A percentile compares a stretch with the other conserved stretches of the same genome.
Conservation (phyloP, 2,329 filamentous ascomycete species). For the Teratosphaeriaceae sp. region DNA sequence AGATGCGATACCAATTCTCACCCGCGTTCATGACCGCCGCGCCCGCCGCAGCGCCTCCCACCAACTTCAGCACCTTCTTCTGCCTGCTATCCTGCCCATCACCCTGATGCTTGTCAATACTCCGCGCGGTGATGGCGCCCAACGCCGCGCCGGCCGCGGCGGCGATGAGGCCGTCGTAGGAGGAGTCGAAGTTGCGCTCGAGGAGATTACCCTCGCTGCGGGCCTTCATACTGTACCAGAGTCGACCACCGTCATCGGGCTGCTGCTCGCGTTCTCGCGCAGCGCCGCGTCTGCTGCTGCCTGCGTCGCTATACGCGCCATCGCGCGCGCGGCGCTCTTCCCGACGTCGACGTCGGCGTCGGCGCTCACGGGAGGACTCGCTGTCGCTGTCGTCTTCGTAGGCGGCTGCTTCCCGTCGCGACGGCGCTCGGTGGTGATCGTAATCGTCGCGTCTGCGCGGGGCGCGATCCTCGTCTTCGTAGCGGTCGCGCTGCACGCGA, state of each 20-base stretch:
- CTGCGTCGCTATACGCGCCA: neutral
- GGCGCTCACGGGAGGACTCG: slow-evolving; percentile 5
- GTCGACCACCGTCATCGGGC: slow-evolving; percentile 6
- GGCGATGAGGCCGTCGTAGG: slow-evolving; percentile 19
- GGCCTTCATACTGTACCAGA: slow-evolving; percentile 15
- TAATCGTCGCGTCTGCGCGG: neutral
- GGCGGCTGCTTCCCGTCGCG: neutral
- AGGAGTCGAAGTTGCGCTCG: slow-evolving; percentile 18
- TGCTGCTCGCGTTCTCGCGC: neutral
- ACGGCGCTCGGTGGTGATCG: neutral
- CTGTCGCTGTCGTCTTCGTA: slow-evolving; percentile 7
- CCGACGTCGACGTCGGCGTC: neutral
- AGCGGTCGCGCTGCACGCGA: slow-evolving; percentile 1
- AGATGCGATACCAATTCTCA: slow-evolving; percentile 16
- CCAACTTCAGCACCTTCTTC: slow-evolving; percentile 9
- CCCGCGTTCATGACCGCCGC: slow-evolving; percentile 15
- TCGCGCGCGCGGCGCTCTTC: slow-evolving; percentile 2
- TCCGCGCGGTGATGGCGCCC: slow-evolving; percentile 15
- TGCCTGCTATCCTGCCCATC: slow-evolving; percentile 1
- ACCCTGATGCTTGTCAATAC: slow-evolving; percentile 9
- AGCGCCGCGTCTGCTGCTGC: neutral
- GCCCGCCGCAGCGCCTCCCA: slow-evolving; percentile 14
- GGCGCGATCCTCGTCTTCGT: neutral
- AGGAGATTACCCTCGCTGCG: slow-evolving; percentile 17
- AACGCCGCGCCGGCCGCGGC: slow-evolving; percentile 17